Percentiles rank a stretch among this genome's conserved stretches.
phyloP scores from a whole-genome alignment of 371 early-diverging fungal genomes.

The Syncephalastrum contaminatum region DNA sequence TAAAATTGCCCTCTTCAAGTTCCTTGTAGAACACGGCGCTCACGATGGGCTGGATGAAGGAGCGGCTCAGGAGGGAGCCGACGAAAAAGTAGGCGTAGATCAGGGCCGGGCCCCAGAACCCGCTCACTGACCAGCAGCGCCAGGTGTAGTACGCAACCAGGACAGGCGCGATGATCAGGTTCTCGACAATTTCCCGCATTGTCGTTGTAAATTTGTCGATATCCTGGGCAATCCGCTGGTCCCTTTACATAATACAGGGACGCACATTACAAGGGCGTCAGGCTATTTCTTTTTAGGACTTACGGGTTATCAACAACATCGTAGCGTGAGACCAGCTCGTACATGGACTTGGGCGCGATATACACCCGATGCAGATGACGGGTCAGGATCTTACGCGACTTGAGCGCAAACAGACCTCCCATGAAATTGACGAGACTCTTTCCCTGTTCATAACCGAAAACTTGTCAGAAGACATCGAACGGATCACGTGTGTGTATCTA shows the following conservation, averaged over 20 bases:
- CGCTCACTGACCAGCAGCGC: conserved; percentile 69
- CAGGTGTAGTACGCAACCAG: conserved; percentile 78
- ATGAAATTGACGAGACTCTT: conserved; percentile 57
- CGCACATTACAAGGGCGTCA: not conserved
- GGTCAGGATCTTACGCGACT: conserved; percentile 57
- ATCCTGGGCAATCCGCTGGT: conserved; percentile 91
- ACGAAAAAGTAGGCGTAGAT: conserved; percentile 73
- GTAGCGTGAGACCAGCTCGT: conserved; percentile 55
- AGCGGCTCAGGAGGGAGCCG: conserved; percentile 59
- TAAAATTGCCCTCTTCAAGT: conserved; percentile 77
- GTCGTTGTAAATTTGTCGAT: conserved; percentile 75
- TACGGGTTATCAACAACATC: conserved; percentile 73
- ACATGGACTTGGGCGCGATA: conserved; percentile 58
- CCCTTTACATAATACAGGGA: conserved; percentile 39
- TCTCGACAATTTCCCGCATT: conserved; percentile 60
- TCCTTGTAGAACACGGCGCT: conserved; percentile 75
- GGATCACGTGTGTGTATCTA: conserved; percentile 22
- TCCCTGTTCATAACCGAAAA: conserved; percentile 21
- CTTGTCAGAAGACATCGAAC: conserved; percentile 2
- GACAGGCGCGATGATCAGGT: conserved; percentile 73
- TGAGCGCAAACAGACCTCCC: conserved; percentile 58
- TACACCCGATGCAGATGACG: conserved; percentile 61
- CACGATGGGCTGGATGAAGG: conserved; percentile 73
- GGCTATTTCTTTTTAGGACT: conserved; percentile 12
- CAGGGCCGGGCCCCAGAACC: conserved; percentile 66